Percentiles rank a stretch among this genome's conserved stretches.
These are phyloP conservation scores for Periconia macrospinosa DNA, from an alignment of 2,329 filamentous ascomycete species.

Conservation along the genomic window DNA sequence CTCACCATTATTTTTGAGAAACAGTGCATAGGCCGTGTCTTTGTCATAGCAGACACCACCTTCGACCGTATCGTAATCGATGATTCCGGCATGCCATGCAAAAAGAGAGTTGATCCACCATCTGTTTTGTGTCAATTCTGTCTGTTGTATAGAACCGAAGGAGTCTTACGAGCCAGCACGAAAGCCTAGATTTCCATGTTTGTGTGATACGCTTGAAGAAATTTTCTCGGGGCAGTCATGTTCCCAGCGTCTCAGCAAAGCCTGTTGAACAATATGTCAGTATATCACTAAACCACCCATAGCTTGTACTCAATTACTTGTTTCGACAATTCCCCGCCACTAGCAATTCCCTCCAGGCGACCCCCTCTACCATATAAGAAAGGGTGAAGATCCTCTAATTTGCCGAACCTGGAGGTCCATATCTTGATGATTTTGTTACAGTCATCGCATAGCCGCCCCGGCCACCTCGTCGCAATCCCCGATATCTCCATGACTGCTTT, in stretches of 20 bases:
- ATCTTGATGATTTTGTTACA: slow-evolving; percentile 46
- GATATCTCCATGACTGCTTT: slow-evolving; percentile 47
- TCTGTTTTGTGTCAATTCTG: slow-evolving; percentile 30
- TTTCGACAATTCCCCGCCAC: slow-evolving; percentile 40
- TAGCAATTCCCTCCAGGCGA: slow-evolving; percentile 46
- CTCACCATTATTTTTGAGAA: slow-evolving; percentile 47
- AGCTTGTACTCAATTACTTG: slow-evolving; percentile 28
- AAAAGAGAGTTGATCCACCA: slow-evolving; percentile 56
- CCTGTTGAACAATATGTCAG: slow-evolving; percentile 19
- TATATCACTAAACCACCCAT: too few relatives aligned
- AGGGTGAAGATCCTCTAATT: slow-evolving; percentile 41
- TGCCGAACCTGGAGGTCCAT: slow-evolving; percentile 45
- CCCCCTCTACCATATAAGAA: slow-evolving; percentile 49
- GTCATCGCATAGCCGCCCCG: slow-evolving; percentile 46
- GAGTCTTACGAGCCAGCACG: slow-evolving; percentile 48
- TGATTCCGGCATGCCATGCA: slow-evolving; percentile 52
- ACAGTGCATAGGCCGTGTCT: slow-evolving; percentile 49
- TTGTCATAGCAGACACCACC: slow-evolving; percentile 48
- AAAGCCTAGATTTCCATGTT: slow-evolving; percentile 48
- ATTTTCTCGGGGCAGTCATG: slow-evolving; percentile 34
- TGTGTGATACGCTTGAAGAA: slow-evolving; percentile 33
- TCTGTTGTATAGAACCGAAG: neutral
- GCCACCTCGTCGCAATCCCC: slow-evolving; percentile 52
- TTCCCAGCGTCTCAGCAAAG: slow-evolving; percentile 37
- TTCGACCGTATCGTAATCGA: slow-evolving; percentile 45